Percentiles rank a stretch among this genome's conserved stretches.
Evolutionary conservation across 1,284 basidiomycete genomes (phyloP).

Genomic region (Xerocomus cyaneibrunnescens): DNA sequence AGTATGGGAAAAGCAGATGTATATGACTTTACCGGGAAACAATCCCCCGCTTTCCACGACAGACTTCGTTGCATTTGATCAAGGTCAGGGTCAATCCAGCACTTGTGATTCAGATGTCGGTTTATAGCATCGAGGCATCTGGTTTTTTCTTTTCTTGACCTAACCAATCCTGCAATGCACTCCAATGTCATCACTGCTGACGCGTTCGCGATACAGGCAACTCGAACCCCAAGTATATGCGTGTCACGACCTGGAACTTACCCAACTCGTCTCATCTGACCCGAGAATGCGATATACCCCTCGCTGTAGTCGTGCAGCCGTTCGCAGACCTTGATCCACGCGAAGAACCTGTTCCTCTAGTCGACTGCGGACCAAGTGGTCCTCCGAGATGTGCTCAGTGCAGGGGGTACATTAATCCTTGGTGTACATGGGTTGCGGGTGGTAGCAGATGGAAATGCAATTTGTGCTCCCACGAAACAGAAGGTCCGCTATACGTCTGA

Average conservation of each 20-base stretch:
- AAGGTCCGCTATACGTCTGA: slow-evolving; percentile 54
- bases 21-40: slow-evolving; percentile 73
- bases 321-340: slow-evolving; percentile 83
- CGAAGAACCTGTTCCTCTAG: slow-evolving; percentile 81
- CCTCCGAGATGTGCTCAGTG: slow-evolving; percentile 88
- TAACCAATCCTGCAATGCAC: not conserved
- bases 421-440: slow-evolving; percentile 86
- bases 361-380: slow-evolving; percentile 65
- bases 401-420: slow-evolving; percentile 93
- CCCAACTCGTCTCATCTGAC: slow-evolving; percentile 83
- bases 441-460: slow-evolving; percentile 94
- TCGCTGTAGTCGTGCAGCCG: slow-evolving; percentile 87
- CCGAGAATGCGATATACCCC: slow-evolving; percentile 79
- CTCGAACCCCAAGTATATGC: slow-evolving; percentile 83
- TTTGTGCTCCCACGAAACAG: slow-evolving; percentile 80
- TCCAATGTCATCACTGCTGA: slow-evolving; percentile 9
- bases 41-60: slow-evolving; percentile 85
- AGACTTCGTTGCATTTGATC: slow-evolving; percentile 88
- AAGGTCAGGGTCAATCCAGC: slow-evolving; percentile 56
- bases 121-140: not conserved
- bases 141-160: not conserved
- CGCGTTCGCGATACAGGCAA: slow-evolving; percentile 47
- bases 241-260: slow-evolving; percentile 86
- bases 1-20: slow-evolving; percentile 78
- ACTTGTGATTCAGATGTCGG: not conserved